phyloP scores from a whole-genome alignment of 2,329 filamentous ascomycete species.

The Colletotrichum aenigma region DNA sequence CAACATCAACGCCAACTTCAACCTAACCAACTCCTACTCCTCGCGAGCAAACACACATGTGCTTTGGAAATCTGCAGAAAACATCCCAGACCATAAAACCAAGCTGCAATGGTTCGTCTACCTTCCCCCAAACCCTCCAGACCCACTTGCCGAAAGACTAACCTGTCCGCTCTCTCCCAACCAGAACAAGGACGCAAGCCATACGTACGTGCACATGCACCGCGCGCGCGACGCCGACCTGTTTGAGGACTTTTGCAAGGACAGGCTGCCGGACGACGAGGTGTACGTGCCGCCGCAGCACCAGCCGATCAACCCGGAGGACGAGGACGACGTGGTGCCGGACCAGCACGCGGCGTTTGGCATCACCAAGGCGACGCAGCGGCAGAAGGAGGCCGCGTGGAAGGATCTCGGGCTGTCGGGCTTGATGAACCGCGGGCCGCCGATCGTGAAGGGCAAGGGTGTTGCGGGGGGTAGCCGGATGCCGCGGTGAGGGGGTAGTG shows the following conservation, averaged over 20 bases:
- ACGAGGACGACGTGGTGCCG: conserved; percentile 87
- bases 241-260: conserved; percentile 75
- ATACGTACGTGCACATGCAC: conserved; percentile 79
- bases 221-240: conserved; percentile 75
- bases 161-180: not conserved
- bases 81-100: not conserved
- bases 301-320: conserved; percentile 84
- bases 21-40: not conserved
- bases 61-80: not conserved
- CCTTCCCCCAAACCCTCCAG: too few relatives aligned
- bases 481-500: not conserved
- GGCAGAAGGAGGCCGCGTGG: conserved; percentile 74
- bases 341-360: conserved; percentile 89
- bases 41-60: not conserved
- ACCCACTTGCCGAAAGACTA: not conserved
- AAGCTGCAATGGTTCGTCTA: not conserved
- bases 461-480: conserved; percentile 18
- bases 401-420: conserved; percentile 76
- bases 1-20: conserved; percentile 4
- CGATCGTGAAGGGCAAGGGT: conserved; percentile 17
- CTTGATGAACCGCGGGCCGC: conserved; percentile 69
- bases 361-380: conserved; percentile 80
- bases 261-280: conserved; percentile 75
- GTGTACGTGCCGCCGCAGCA: conserved; percentile 82
- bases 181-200: conserved; percentile 75